Evolutionary conservation across 1,139 yeast genomes (phyloP), one percentile per base, ranked within the genome.

Genomic region (Candida mesenterica): DNA sequence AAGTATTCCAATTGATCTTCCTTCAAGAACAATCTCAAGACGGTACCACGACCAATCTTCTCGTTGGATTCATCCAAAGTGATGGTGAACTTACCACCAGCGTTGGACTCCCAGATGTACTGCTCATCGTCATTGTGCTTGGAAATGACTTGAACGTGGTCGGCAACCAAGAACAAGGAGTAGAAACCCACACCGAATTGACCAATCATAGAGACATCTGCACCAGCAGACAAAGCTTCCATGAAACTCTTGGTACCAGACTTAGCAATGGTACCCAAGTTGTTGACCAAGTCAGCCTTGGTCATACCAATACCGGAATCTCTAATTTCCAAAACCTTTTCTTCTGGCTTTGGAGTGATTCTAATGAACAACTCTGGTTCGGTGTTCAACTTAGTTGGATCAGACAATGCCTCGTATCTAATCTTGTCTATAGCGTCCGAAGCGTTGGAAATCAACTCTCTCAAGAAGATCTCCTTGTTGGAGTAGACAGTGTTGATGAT

Each of bases 131-230:
- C 98, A 64, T 94, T 94, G 79, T 90, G 85, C 79, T 94, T 94
- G 48, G 98, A 87, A 65, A 94, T 88, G 55, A 94, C 98, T 75
- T 92, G 97, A 49, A 94, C 98, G 59, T 82, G 89, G 75, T 94
- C 99, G 60, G 98, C 98, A 62, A 94, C 98, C 76, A 94, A 82
- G 87, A 94, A 94, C 55, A 92, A 79, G 40, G 99, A 92, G 85
- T 94, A 94, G 92, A 94, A 94, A 81, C 99, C 99, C 57, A 94
- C 98, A 88, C 99, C 99, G 77, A 94, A 94, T 75, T 94, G 98
- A 79, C 99, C 99, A 75, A 94, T 94, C 98, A 94, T 94, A 50
- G 97, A 89, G 50, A 94, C 97, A 69, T 94, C 99, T 49, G 98
- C 98, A 75, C 99, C 99, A 51, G 97, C 97, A 52, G 96, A 83